Base-by-base conservation (phyloP, 768 basidiomycete genomes). In the Tulasnella sp. region DNA sequence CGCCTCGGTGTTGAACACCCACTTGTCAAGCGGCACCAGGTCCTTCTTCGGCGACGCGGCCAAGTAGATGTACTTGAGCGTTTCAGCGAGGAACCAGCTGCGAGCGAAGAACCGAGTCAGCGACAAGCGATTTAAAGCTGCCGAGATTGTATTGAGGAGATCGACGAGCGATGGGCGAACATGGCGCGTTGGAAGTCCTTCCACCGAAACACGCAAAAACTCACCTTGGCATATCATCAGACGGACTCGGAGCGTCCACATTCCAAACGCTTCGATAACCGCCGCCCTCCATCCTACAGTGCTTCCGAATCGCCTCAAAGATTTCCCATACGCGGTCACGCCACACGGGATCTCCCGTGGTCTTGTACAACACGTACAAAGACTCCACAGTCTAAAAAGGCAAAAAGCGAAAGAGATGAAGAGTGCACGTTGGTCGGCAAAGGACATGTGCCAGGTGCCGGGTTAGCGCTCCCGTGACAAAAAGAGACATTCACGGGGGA, bases 191-290 rank as follows among this genome's bases (percentile, higher is more conserved):
- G 16, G 47, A 52, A 52, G 47, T n/a, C 22, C 16, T 16, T 52
- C 47, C 47, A 26, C n/a, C 40, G 40, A 40, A 16, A 77, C 26
- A 26, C 35, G 34, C 74, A 6, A n/a, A 12, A 29, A 77, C 85
- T 72, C 44, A 89, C 90, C 90, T 91, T n/a, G 91, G 90, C 89
- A 91, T 91, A 26, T 82, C 81, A 75, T 92, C 85, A 36, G 77
- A 77, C 76, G 82, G 79, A 14, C 75, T 68, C 0, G 82, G 81
- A n/a, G 82, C 80, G 1, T 35, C 83, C 14, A 90, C 89, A 16
- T 81, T 79, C 67, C 76, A 75, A 52, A 91, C 78, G 72, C 81
- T 86, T 1, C 89, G 85, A 75, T 90, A 92, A n/a, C 89, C 90
- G 44, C 62, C 52, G 11, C 78, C 80, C 1, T 80, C 74, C 1